phyloP scores from a whole-genome alignment of 2,329 filamentous ascomycete species.

The Sporothrix luriei region DNA sequence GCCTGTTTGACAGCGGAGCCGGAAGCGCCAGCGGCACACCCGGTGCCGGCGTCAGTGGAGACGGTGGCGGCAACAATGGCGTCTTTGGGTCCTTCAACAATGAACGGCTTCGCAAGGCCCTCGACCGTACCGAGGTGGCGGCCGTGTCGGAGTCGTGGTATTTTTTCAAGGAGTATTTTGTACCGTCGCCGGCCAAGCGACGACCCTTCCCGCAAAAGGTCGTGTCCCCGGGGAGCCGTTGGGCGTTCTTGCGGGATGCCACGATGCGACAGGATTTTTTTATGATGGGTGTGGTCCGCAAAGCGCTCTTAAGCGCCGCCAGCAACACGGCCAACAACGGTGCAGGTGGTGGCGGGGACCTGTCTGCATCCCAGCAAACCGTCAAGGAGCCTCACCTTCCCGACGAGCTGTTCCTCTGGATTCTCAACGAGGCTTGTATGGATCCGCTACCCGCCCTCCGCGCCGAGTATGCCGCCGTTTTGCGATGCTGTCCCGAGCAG shows the following conservation, averaged over 20 bases:
- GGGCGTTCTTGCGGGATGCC: conserved; percentile 54
- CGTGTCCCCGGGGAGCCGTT: conserved; percentile 44
- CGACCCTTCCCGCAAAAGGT: conserved; percentile 46
- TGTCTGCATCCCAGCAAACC: conserved; percentile 19
- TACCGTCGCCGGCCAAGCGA: conserved; percentile 37
- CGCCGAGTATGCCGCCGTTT: conserved; percentile 62
- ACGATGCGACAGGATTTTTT: conserved; percentile 61
- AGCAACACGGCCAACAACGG: background rate
- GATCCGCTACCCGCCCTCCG: conserved; percentile 59
- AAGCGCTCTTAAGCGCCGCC: conserved; percentile 47
- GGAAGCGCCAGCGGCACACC: background rate
- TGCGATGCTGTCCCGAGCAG: conserved; percentile 46
- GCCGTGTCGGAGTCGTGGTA: conserved; percentile 49
- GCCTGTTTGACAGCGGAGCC: conserved; percentile 35
- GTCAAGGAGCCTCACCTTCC: conserved; percentile 49
- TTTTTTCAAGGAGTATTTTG: conserved; percentile 52
- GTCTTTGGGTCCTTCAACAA: conserved; percentile 38
- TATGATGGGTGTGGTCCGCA: conserved; percentile 62
- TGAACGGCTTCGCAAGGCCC: conserved; percentile 50
- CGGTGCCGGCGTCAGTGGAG: background rate
- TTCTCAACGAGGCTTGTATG: conserved; percentile 60
- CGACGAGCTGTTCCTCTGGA: conserved; percentile 68
- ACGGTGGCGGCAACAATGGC: conserved; percentile 34
- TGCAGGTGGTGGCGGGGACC: background rate
- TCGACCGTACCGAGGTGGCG: conserved; percentile 53